phyloP scores from a whole-genome alignment of 441 rosid genomes.

The Populus hybrid region DNA sequence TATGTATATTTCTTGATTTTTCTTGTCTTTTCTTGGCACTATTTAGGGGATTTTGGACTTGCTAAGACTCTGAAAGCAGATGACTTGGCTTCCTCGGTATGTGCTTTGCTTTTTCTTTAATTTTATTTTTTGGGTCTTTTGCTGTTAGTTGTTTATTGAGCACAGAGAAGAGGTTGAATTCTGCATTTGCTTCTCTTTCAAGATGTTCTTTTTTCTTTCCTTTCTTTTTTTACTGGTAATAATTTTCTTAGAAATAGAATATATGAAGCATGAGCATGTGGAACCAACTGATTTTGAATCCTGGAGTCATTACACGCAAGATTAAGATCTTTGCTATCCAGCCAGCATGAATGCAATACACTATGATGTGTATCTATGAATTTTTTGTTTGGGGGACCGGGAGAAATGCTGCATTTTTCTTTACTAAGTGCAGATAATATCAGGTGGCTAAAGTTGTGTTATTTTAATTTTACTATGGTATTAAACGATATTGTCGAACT shows the following conservation, averaged over 20 bases:
- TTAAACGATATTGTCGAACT: background rate
- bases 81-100: conserved; percentile 93
- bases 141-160: background rate
- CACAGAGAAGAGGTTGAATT: background rate
- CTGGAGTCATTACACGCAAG: background rate
- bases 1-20: conserved; percentile 4
- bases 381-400: background rate
- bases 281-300: background rate
- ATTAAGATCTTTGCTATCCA: background rate
- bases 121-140: background rate
- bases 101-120: conserved; percentile 15
- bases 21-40: conserved; percentile 21
- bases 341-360: background rate
- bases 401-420: background rate
- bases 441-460: background rate
- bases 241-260: background rate
- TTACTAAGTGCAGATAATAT: background rate
- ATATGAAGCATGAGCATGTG: background rate
- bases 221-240: background rate
- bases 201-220: background rate
- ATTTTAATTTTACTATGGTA: background rate
- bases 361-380: background rate
- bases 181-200: background rate
- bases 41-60: conserved; percentile 91
- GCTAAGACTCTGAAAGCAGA: conserved; percentile 92